Evolutionary conservation across 306 rosid species (phyloP).

Genomic region (Begonia loranthoides): DNA sequence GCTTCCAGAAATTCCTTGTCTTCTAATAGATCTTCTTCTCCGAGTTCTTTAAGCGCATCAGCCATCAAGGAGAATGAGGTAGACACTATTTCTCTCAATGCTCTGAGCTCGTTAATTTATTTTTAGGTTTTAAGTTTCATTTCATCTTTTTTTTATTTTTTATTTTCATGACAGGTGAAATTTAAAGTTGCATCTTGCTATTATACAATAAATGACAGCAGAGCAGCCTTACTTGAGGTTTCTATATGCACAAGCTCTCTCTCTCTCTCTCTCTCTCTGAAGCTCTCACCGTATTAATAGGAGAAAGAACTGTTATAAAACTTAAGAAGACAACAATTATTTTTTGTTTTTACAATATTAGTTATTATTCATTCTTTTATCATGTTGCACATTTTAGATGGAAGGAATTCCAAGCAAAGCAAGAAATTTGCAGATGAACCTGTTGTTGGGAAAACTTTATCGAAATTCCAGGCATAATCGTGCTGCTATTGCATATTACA

Average conservation of each 20-base stretch:
- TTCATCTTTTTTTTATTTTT: conserved; percentile 4
- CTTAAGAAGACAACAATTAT: no score
- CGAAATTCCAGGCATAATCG: conserved; percentile 76
- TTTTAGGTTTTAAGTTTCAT: conserved; percentile 3
- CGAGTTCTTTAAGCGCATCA: conserved; percentile 58
- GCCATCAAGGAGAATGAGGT: conserved; percentile 93
- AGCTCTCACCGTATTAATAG: background rate
- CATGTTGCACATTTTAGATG: conserved; percentile 35
- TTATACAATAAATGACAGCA: conserved; percentile 53
- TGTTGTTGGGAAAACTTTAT: conserved; percentile 81
- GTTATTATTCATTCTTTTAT: no score
- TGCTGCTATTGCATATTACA: conserved; percentile 77
- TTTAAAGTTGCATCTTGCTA: conserved; percentile 88
- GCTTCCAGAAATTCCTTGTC: conserved; percentile 51
- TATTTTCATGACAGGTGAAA: conserved; percentile 54
- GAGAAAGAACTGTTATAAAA: no score
- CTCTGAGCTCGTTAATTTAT: conserved; percentile 1
- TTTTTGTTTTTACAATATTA: no score
- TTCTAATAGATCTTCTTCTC: conserved; percentile 78
- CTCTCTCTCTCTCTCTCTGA: conserved; percentile 10
- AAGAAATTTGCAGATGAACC: conserved; percentile 76
- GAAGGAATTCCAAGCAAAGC: conserved; percentile 82
- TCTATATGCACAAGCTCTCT: background rate
- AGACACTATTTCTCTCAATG: conserved; percentile 6
- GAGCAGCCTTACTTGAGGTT: conserved; percentile 89